A percentile compares a stretch with the other conserved stretches of the same genome.
Conservation (phyloP, 257 asterid genomes). For the Lavandula angustifolia region DNA sequence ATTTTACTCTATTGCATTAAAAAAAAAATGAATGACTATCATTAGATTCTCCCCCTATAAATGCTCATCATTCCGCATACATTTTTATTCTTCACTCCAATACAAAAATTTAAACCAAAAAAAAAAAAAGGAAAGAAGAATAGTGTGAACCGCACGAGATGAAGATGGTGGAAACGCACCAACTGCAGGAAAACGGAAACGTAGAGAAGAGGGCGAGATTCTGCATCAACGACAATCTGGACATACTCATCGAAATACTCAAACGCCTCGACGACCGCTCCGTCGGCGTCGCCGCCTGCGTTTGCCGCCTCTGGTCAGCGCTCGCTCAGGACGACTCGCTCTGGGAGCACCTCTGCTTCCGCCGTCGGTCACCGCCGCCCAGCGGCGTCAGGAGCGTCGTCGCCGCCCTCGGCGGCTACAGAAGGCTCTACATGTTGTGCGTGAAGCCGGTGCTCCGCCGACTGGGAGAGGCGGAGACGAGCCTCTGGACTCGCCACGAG, state of each 20-base stretch:
- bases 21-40: too few relatives aligned
- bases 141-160: not conserved
- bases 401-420: conserved; percentile 72
- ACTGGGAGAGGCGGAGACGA: conserved; percentile 39
- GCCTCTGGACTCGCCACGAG: conserved; percentile 62
- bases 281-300: conserved; percentile 71
- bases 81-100: not conserved
- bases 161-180: not conserved
- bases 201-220: conserved; percentile 34
- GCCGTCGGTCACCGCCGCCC: conserved; percentile 60
- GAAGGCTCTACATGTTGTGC: conserved; percentile 68
- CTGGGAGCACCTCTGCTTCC: conserved; percentile 85
- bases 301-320: conserved; percentile 70
- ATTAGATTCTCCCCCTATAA: too few relatives aligned
- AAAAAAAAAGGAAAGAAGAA: too few relatives aligned
- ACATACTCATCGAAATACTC: conserved; percentile 65
- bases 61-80: not conserved
- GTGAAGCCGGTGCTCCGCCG: conserved; percentile 68
- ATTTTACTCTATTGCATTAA: too few relatives aligned
- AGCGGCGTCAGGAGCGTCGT: conserved; percentile 69
- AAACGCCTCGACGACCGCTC: conserved; percentile 69
- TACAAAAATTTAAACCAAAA: too few relatives aligned
- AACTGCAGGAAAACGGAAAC: not conserved
- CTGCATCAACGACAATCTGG: conserved; percentile 62
- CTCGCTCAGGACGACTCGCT: conserved; percentile 64